These are phyloP conservation scores for Funneliformis geosporum DNA, from an alignment of 192 early-diverging fungal genomes.

Conservation along the genomic window DNA sequence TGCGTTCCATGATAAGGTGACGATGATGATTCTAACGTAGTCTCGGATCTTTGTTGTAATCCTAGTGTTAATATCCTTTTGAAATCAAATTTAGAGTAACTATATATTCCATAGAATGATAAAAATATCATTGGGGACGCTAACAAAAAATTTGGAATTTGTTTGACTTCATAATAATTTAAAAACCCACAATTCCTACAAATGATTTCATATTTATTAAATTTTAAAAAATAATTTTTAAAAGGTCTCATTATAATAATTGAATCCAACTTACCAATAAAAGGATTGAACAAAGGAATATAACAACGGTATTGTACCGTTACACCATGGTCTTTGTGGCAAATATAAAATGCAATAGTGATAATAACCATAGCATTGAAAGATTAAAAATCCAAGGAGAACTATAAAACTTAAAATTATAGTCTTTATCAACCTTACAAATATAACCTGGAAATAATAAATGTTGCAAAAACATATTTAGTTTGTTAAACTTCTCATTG, in stretches of 20 bases:
- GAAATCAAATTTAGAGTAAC: constrained; percentile 56
- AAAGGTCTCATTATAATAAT: no score
- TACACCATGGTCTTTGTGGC: constrained; percentile 69
- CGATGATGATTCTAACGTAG: no score
- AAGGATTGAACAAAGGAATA: constrained; percentile 84
- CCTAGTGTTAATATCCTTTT: constrained; percentile 63
- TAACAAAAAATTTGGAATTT: constrained; percentile 91
- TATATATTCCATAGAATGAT: constrained; percentile 59
- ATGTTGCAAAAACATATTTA: neutral
- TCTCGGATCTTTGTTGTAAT: constrained; percentile 11
- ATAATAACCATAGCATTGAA: constrained; percentile 64
- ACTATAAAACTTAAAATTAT: constrained; percentile 41
- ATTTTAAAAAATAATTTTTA: constrained; percentile 5
- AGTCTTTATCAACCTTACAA: constrained; percentile 29
- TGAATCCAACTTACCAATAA: constrained; percentile 81
- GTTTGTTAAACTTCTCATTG: neutral
- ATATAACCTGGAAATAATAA: neutral
- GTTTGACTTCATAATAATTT: constrained; percentile 74
- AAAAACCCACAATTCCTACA: constrained; percentile 84
- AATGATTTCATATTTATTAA: neutral
- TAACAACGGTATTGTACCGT: constrained; percentile 53
- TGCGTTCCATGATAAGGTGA: neutral
- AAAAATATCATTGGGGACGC: constrained; percentile 76
- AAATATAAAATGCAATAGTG: constrained; percentile 56
- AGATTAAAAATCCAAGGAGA: constrained; percentile 56